Evolutionary conservation across 495 filamentous ascomycete species (phyloP), one percentile per base, ranked within the genome.

Genomic region (Baudoinia panamericana): DNA sequence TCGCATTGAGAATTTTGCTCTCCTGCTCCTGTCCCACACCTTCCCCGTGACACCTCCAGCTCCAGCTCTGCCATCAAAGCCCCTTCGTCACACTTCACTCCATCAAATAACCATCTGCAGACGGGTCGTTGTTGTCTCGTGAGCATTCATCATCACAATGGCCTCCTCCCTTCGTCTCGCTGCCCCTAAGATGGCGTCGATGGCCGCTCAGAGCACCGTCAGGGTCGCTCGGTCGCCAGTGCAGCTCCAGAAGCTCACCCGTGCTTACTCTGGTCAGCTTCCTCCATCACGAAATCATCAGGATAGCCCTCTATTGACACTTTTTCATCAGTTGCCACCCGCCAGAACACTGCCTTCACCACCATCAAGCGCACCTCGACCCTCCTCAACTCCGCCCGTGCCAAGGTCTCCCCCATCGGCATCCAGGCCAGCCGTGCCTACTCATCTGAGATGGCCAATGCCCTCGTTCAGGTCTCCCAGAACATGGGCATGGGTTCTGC

Each of bases 401-500:
- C 35, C 30, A 36, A 44, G 28, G 30, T 30, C 40, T 44, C 39
- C 16, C 49, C 43, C 29, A 37, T 49, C 30, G 46, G 30, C 27
- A 18, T 29, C 19, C 50, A 52, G 15, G 34, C 45, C 45, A 49
- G 35, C 29, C 50, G 50, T 15, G 35, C 45, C 35, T 53, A 53
- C 41, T 53, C 50, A 13, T 53, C 50, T 4, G 50, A 53, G 36
- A 53, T 53, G 50, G 50, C 50, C 27, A 53, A 48, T 34, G 50
- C 50, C 30, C 39, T 53, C 26, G 50, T 53, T 34, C 45, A 53
- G 38, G 50, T 53, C 45, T 53, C 50, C 16, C 50, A 48, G 45
- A 53, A 53, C 41, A 36, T 53, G 29, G 51, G 51, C 36, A 50
- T 50, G 46, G 82, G 82, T 66, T 71, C 75, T 43, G 82, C 82